Conservation (phyloP, 2,329 filamentous ascomycete genomes). For the Monascus ruber region DNA sequence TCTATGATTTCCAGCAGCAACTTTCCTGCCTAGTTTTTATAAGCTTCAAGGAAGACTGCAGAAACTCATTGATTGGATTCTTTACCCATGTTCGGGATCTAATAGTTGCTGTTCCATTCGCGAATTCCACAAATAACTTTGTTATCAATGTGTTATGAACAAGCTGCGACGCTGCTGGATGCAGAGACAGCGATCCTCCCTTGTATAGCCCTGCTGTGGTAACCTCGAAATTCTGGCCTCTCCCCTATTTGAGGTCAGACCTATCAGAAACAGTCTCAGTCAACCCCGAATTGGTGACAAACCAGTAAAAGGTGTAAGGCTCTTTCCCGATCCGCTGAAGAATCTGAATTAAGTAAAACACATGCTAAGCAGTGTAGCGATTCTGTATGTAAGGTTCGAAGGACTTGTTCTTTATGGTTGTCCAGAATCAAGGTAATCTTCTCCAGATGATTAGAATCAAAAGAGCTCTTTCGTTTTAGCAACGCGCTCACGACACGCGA, state of each 20-base stretch:
- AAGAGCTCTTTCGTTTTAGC: background rate
- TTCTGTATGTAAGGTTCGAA: constrained; percentile 2
- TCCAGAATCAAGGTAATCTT: background rate
- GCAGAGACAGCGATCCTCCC: background rate
- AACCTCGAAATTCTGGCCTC: too few species aligned
- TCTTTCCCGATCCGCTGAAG: constrained; percentile 1
- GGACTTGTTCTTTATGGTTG: background rate
- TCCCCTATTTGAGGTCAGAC: too few species aligned
- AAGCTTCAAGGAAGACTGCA: constrained; percentile 1
- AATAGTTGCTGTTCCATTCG: background rate
- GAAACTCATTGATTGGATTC: constrained; percentile 9
- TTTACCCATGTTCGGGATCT: constrained; percentile 1
- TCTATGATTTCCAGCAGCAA: constrained; percentile 11
- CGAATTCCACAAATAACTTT: constrained; percentile 4
- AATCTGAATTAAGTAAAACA: constrained; percentile 7
- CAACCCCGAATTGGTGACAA: background rate
- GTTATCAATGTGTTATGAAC: constrained; percentile 1
- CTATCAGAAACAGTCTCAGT: background rate
- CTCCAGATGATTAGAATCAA: background rate
- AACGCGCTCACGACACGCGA: background rate
- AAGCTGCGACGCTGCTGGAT: background rate
- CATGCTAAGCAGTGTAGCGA: constrained; percentile 6
- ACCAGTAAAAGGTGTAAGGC: constrained; percentile 11
- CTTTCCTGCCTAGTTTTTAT: constrained; percentile 12
- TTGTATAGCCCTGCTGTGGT: constrained; percentile 1